phyloP scores from a whole-genome alignment of 2,329 filamentous ascomycete species.

The Colletotrichum karsti region DNA sequence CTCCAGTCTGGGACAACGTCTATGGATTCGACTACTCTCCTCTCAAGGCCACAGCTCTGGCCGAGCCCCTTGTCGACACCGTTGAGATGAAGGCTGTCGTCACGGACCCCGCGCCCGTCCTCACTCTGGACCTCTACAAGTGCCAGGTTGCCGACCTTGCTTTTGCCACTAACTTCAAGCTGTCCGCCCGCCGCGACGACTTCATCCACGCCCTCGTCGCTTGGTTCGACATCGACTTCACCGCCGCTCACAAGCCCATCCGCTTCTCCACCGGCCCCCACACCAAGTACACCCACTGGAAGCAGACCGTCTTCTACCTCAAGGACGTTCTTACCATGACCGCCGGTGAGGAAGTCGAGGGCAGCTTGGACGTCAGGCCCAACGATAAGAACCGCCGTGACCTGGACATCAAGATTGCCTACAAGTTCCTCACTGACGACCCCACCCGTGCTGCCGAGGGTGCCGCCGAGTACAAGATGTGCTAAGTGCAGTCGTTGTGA shows the following conservation, averaged over 20 bases:
- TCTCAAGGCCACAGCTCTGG: conserved; percentile 91
- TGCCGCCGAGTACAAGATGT: conserved; percentile 82
- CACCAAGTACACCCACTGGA: conserved; percentile 99
- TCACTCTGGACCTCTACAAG: conserved; percentile 93
- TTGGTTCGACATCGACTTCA: conserved; percentile 99
- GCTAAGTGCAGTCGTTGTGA: conserved; percentile 47
- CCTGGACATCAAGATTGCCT: conserved; percentile 88
- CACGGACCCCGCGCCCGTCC: conserved; percentile 85
- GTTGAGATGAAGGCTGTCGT: conserved; percentile 98
- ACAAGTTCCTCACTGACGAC: conserved; percentile 82
- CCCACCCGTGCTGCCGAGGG: conserved; percentile 74
- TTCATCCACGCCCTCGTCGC: conserved; percentile 96
- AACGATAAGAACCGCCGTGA: conserved; percentile 96
- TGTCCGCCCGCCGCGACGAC: conserved; percentile 84
- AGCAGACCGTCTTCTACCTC: conserved; percentile 99
- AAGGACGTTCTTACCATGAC: conserved; percentile 92
- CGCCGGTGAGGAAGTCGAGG: conserved; percentile 81
- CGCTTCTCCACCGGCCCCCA: conserved; percentile 96
- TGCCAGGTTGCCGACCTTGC: conserved; percentile 85
- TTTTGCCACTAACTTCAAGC: conserved; percentile 81
- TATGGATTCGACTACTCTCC: conserved; percentile 98
- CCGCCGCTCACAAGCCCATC: conserved; percentile 97
- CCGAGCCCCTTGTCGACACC: conserved; percentile 95
- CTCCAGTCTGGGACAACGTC: conserved; percentile 96
- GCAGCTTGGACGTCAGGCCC: conserved; percentile 81